Conservation (phyloP, 2,329 filamentous ascomycete genomes). For the Xylaria sp. region DNA sequence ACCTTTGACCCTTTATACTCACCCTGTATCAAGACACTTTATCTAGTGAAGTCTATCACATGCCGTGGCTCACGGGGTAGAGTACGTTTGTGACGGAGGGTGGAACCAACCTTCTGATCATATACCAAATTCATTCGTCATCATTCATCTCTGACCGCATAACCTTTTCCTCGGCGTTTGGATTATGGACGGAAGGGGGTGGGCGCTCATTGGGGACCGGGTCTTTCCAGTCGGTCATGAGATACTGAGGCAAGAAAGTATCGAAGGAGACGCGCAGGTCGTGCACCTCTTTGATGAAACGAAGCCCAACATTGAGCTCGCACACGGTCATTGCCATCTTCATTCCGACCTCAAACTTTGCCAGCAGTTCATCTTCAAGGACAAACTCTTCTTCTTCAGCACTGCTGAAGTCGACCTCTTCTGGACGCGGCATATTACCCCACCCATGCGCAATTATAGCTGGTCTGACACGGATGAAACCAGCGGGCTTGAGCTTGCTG, state of each 20-base stretch:
- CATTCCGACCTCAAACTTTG: slow-evolving; percentile 71
- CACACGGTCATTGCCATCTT: slow-evolving; percentile 68
- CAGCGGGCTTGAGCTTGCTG: slow-evolving; percentile 55
- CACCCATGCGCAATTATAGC: slow-evolving; percentile 61
- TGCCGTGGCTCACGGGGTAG: neutral
- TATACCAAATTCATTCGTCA: slow-evolving; percentile 19
- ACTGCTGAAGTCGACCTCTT: slow-evolving; percentile 46
- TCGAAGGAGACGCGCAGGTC: slow-evolving; percentile 71
- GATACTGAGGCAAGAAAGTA: slow-evolving; percentile 72
- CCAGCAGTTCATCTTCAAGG: slow-evolving; percentile 69
- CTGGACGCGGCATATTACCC: slow-evolving; percentile 54
- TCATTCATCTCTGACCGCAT: slow-evolving; percentile 21
- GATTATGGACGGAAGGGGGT: slow-evolving; percentile 57
- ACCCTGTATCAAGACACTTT: neutral
- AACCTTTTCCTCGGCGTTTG: slow-evolving; percentile 47
- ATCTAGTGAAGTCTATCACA: neutral
- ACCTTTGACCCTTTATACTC: neutral
- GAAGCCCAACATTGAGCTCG: slow-evolving; percentile 65
- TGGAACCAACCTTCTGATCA: neutral
- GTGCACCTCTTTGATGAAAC: slow-evolving; percentile 70
- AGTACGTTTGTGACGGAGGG: neutral
- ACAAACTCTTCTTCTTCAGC: slow-evolving; percentile 62
- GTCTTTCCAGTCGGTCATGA: slow-evolving; percentile 74
- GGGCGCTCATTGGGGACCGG: slow-evolving; percentile 60
- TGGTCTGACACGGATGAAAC: slow-evolving; percentile 57